Base-by-base conservation (phyloP, 345 rosid species). In the Corymbia maculata region DNA sequence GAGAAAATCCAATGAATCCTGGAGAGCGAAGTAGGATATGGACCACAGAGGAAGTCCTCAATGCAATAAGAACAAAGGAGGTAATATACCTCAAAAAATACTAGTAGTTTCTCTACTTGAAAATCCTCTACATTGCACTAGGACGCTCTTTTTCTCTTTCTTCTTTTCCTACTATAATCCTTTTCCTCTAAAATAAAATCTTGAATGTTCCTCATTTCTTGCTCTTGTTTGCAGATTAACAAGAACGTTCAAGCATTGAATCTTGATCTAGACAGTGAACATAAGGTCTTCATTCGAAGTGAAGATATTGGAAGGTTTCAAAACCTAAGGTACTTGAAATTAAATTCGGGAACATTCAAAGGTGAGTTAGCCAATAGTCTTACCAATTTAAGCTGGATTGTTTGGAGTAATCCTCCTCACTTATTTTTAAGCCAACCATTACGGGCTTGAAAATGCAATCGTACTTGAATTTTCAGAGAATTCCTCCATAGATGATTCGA, bases 131-230 rank as follows among this genome's bases (percentile, higher is more conserved):
- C 12, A 4, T 0, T 26, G 14, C 66, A 59, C 66, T 4, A 11
- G 30, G 66, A 59, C 10, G 26, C 9, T 10, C 0, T 57, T 24
- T n/a, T 10, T 26, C 0, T 2, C 6, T 0, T 57, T 10, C n/a
- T 28, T 26, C 0, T 59, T 61, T 61, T 61, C 32, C 4, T 4
- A n/a, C n/a, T 64, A 9, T n/a, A 6, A 64, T 14, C 9, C 9
- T 64, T 64, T n/a, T n/a, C n/a, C n/a, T n/a, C n/a, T n/a, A n/a
- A n/a, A n/a, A n/a, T n/a, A n/a, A n/a, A 64, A n/a, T 61, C 28
- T 36, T 64, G 32, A n/a, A 14, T 13, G n/a, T 64, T 5, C 36
- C 75, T 64, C 8, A 61, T n/a, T 64, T 64, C 4, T 64, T 64
- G 17, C 17, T 15, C n/a, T 32, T 26, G 9, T 55, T 2, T 52